These are phyloP conservation scores for Lophium mytilinum DNA, from an alignment of 495 filamentous ascomycete genomes.

Conservation along the genomic window DNA sequence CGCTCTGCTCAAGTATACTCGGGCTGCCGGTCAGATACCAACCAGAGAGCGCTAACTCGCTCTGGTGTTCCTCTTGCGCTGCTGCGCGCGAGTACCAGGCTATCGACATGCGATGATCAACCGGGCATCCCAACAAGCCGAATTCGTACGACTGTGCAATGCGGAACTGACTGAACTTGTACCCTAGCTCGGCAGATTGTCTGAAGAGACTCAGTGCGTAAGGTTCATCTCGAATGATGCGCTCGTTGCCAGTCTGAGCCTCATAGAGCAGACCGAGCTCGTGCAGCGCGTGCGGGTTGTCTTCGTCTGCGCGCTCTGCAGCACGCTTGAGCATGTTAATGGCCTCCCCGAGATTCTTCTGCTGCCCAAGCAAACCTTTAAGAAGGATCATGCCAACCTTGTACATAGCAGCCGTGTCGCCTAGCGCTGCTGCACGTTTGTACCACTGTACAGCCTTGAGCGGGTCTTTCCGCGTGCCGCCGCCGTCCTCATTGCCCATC, in stretches of 20 bases:
- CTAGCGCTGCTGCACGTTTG: slow-evolving; percentile 79
- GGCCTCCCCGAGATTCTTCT: slow-evolving; percentile 74
- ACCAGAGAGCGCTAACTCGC: slow-evolving; percentile 81
- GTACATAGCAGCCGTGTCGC: slow-evolving; percentile 92
- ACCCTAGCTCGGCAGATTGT: slow-evolving; percentile 82
- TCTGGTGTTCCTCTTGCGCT: slow-evolving; percentile 89
- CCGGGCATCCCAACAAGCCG: slow-evolving; percentile 68
- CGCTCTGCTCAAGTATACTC: slow-evolving; percentile 80
- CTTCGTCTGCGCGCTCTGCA: slow-evolving; percentile 74
- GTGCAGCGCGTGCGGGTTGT: slow-evolving; percentile 93
- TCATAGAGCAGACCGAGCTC: slow-evolving; percentile 85
- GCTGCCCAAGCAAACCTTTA: slow-evolving; percentile 88
- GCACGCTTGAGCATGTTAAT: slow-evolving; percentile 88
- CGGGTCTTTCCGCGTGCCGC: slow-evolving; percentile 83
- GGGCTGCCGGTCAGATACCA: slow-evolving; percentile 95
- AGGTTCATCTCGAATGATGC: slow-evolving; percentile 67
- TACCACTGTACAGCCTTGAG: slow-evolving; percentile 97
- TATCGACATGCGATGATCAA: slow-evolving; percentile 77
- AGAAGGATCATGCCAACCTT: slow-evolving; percentile 94
- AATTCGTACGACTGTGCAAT: slow-evolving; percentile 86
- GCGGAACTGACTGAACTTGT: slow-evolving; percentile 90
- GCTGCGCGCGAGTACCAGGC: slow-evolving; percentile 90
- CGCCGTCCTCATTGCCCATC: slow-evolving; percentile 87
- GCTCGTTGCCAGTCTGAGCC: slow-evolving; percentile 53
- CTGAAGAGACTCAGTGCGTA: slow-evolving; percentile 75